Percentiles rank a stretch among this genome's conserved stretches.
Evolutionary conservation across 805 yeast species (phyloP).

Genomic region (Hemisphaericaspora nanyangensis): DNA sequence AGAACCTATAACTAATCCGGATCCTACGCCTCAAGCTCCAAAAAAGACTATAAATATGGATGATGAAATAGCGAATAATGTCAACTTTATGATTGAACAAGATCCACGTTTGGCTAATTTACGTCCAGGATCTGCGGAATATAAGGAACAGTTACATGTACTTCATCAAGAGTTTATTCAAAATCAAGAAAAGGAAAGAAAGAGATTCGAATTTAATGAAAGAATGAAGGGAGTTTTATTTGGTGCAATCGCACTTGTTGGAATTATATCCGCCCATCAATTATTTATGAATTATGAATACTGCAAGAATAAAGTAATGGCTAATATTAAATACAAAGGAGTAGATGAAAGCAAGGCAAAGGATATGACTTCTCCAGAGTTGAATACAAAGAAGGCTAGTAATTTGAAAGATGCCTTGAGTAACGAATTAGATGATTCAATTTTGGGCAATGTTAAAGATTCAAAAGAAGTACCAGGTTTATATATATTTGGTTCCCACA

Average conservation of each 20-base stretch:
- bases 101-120: slow-evolving; percentile 30
- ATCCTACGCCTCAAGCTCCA: slow-evolving; percentile 4
- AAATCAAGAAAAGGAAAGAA: slow-evolving; percentile 23
- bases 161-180: slow-evolving; percentile 24
- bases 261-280: slow-evolving; percentile 39
- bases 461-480: slow-evolving; percentile 29
- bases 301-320: slow-evolving; percentile 30
- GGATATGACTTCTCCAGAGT: slow-evolving; percentile 29
- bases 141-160: slow-evolving; percentile 26
- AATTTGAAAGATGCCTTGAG: slow-evolving; percentile 23
- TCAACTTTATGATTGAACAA: slow-evolving; percentile 22
- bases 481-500: slow-evolving; percentile 30
- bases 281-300: slow-evolving; percentile 39
- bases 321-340: slow-evolving; percentile 28
- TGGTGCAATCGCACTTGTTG: slow-evolving; percentile 40
- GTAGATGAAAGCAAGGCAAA: slow-evolving; percentile 37
- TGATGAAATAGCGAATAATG: slow-evolving; percentile 12
- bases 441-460: slow-evolving; percentile 16
- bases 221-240: slow-evolving; percentile 41
- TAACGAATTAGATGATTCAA: slow-evolving; percentile 18
- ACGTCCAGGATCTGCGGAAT: slow-evolving; percentile 32
- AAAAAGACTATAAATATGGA: slow-evolving; percentile 7
- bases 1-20: slow-evolving; percentile 12
- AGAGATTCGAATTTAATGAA: slow-evolving; percentile 38
- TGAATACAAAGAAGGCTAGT: slow-evolving; percentile 23